A percentile compares a stretch with the other conserved stretches of the same genome.
Evolutionary conservation across 2,329 filamentous ascomycete species (phyloP).

Genomic region (Aschersonia sp.): DNA sequence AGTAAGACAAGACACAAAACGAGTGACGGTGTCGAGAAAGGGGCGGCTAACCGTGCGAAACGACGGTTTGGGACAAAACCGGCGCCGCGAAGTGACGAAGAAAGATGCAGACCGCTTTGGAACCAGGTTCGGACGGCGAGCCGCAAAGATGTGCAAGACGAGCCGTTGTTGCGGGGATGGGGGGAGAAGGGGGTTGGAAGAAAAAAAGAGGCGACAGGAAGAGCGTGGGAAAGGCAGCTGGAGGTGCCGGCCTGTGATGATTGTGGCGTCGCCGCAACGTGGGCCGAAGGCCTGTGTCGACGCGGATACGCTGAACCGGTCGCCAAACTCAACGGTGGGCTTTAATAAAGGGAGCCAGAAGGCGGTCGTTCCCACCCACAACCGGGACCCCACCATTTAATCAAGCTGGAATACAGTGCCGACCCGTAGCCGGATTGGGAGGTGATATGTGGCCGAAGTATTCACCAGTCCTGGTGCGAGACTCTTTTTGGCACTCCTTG

Average conservation of each 20-base stretch:
- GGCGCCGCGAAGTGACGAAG: background rate
- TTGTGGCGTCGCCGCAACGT: background rate
- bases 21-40: constrained; percentile 1
- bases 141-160: background rate
- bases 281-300: background rate
- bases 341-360: no score
- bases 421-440: no score
- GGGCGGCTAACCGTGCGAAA: background rate
- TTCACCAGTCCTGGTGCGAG: no score
- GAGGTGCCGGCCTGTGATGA: background rate
- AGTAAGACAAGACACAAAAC: background rate
- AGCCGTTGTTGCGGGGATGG: background rate
- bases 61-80: background rate
- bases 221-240: background rate
- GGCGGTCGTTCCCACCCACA: no score
- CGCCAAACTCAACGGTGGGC: no score
- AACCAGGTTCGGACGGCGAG: background rate
- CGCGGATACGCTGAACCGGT: background rate
- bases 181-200: background rate
- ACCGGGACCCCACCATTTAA: no score
- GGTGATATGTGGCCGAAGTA: no score
- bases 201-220: background rate
- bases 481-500: no score
- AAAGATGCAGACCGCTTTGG: background rate
- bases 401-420: no score